Percentiles rank a stretch among this genome's conserved stretches.
Conservation (phyloP, 1,284 basidiomycete genomes). For the Puccinia novopanici region DNA sequence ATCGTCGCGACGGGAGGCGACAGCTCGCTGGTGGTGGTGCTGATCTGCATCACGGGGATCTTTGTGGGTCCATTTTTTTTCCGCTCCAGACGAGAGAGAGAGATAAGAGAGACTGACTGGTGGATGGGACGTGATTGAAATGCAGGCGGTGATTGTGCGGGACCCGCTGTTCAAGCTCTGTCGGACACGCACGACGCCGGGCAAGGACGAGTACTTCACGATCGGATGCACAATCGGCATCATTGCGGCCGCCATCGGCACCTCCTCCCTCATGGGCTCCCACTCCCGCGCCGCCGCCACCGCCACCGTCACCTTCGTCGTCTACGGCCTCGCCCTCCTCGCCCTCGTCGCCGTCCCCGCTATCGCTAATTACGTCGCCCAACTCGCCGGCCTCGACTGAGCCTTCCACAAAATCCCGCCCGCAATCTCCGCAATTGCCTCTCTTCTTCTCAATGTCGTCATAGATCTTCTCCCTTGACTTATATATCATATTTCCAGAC, state of each 20-base stretch:
- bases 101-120: too few relatives aligned
- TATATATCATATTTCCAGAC: too few relatives aligned
- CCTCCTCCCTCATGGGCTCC: conserved; percentile 32
- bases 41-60: conserved; percentile 50
- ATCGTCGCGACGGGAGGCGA: conserved; percentile 44
- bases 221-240: conserved; percentile 46
- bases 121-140: not conserved
- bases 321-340: conserved; percentile 44
- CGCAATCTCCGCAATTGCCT: too few relatives aligned
- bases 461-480: too few relatives aligned
- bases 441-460: too few relatives aligned
- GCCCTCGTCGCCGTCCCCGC: conserved; percentile 48
- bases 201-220: conserved; percentile 50
- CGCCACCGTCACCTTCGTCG: conserved; percentile 45
- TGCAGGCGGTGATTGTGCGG: conserved; percentile 42
- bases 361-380: conserved; percentile 22
- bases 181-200: conserved; percentile 36
- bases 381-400: conserved; percentile 29
- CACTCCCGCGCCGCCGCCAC: conserved; percentile 46
- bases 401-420: too few relatives aligned
- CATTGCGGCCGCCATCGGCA: conserved; percentile 50
- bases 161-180: conserved; percentile 46
- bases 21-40: conserved; percentile 34
- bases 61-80: conserved; percentile 25
- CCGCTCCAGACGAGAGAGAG: not conserved